phyloP scores from a whole-genome alignment of 345 rosid species.

The Euphorbia pulcherrima region DNA sequence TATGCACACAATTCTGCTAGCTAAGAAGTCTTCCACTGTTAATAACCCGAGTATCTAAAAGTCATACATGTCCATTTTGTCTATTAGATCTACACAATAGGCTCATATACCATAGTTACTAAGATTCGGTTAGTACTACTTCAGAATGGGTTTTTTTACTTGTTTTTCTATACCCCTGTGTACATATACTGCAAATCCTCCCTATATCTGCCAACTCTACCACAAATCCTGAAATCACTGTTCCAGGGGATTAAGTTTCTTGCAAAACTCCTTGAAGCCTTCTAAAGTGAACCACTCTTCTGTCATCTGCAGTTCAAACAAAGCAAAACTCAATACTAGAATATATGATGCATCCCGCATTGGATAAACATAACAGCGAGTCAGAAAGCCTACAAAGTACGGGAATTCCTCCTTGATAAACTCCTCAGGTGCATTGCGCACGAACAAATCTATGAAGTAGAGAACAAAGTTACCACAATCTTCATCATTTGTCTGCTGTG shows the following conservation, averaged over 20 bases:
- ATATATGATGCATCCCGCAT: slow-evolving; percentile 1
- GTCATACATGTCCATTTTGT: not conserved
- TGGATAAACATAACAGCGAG: slow-evolving; percentile 3
- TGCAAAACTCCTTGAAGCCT: slow-evolving; percentile 7
- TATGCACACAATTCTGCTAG: not conserved
- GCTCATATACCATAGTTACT: not conserved
- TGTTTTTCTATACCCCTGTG: not conserved
- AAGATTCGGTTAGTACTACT: not conserved
- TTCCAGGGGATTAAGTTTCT: slow-evolving; percentile 11
- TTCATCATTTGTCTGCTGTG: slow-evolving; percentile 57
- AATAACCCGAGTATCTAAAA: not conserved
- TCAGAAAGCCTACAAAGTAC: slow-evolving; percentile 42
- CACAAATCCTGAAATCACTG: not conserved
- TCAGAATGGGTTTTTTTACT: too few relatives aligned
- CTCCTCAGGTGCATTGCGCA: slow-evolving; percentile 45
- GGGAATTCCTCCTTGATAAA: slow-evolving; percentile 37
- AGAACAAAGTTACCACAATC: slow-evolving; percentile 77
- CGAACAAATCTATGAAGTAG: slow-evolving; percentile 58
- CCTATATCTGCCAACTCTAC: not conserved
- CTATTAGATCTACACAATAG: not conserved
- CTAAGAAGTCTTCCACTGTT: not conserved
- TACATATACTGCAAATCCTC: not conserved
- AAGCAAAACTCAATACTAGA: not conserved
- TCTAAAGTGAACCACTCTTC: slow-evolving; percentile 15
- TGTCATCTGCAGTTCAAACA: slow-evolving; percentile 17